Percentiles rank a stretch among this genome's conserved stretches.
These are phyloP conservation scores for Phytophthora podocarpi DNA, from an alignment of 352 stramenopile genomes.

Conservation along the genomic window DNA sequence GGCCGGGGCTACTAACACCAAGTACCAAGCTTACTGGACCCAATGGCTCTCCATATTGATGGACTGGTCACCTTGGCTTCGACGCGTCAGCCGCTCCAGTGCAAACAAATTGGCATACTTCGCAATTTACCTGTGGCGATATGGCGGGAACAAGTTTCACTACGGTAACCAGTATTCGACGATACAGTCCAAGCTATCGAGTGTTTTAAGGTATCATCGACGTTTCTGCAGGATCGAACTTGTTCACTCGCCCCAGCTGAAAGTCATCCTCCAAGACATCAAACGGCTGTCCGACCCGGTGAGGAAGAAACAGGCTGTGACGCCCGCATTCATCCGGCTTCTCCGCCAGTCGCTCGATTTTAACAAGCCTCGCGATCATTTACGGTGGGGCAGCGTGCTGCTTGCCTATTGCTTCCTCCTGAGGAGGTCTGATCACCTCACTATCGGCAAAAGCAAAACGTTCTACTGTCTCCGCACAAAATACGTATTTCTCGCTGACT, in stretches of 20 bases:
- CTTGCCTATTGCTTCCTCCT: background rate
- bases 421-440: background rate
- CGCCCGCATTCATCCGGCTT: too few species aligned
- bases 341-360: background rate
- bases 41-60: conserved; percentile 14
- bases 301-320: background rate
- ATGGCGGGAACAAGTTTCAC: background rate
- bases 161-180: background rate
- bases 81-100: background rate
- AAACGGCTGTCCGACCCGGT: background rate
- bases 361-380: background rate
- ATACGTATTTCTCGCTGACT: too few species aligned
- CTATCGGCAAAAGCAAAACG: too few species aligned
- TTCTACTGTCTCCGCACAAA: too few species aligned
- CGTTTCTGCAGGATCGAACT: background rate
- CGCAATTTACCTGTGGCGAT: background rate
- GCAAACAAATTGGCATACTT: background rate
- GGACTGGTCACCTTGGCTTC: background rate
- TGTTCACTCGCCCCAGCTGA: background rate
- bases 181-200: background rate
- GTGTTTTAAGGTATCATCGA: background rate
- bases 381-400: background rate
- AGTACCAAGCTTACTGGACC: conserved; percentile 8
- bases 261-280: background rate
- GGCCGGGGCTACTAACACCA: conserved; percentile 12